phyloP scores from a whole-genome alignment of 495 filamentous ascomycete genomes.

The Niebla homalea region DNA sequence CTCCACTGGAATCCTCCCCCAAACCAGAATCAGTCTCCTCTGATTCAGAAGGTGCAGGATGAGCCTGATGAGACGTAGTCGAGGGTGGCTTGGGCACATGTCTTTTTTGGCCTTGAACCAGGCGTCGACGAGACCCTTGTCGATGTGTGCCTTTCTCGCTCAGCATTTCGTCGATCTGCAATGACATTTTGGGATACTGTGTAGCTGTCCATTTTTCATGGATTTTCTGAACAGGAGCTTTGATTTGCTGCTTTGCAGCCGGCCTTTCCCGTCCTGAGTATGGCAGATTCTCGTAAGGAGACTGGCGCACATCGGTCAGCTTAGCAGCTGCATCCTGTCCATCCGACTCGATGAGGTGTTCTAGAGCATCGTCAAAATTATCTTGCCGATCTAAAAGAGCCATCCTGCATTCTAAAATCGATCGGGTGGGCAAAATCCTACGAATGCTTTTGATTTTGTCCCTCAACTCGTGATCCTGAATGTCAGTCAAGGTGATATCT shows the following conservation, averaged over 20 bases:
- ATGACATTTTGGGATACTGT: conserved; percentile 18
- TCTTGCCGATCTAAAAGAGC: conserved; percentile 39
- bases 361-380: conserved; percentile 47
- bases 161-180: conserved; percentile 6
- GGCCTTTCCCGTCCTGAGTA: conserved; percentile 10
- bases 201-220: conserved; percentile 47
- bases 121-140: conserved; percentile 34
- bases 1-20: conserved; percentile 23
- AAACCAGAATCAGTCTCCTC: conserved; percentile 47
- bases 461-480: conserved; percentile 38
- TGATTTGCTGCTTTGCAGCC: conserved; percentile 45
- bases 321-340: neutral
- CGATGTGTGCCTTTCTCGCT: conserved; percentile 10
- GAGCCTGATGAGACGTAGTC: conserved; percentile 12
- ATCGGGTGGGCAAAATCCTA: conserved; percentile 36
- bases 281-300: neutral
- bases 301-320: neutral
- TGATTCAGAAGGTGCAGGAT: conserved; percentile 17
- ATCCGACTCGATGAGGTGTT: conserved; percentile 33
- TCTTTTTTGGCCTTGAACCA: conserved; percentile 45
- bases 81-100: conserved; percentile 1
- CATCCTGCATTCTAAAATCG: conserved; percentile 36
- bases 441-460: conserved; percentile 44
- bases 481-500: conserved; percentile 38
- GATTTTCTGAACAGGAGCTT: conserved; percentile 42